Evolutionary conservation across 441 rosid species (phyloP).

Genomic region (Macaranga tanarius): DNA sequence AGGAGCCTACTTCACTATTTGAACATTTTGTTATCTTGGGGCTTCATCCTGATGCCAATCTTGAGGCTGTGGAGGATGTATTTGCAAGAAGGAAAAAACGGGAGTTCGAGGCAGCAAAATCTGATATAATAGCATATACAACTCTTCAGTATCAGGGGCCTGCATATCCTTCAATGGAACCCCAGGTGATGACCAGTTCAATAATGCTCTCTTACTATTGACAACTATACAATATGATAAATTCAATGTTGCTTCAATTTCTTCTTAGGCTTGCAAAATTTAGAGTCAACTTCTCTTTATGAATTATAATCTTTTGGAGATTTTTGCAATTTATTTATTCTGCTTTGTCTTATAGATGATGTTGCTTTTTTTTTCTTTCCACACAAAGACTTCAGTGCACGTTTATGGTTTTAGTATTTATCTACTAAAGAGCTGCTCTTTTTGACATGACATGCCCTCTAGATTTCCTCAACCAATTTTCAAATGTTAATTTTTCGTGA

Average conservation of each 20-base stretch:
- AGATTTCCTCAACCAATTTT: not conserved
- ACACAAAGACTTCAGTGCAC: not conserved
- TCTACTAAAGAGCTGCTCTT: slow-evolving; percentile 6
- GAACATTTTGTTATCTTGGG: slow-evolving; percentile 91
- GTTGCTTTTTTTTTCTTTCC: not conserved
- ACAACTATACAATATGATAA: not conserved
- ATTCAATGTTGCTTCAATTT: not conserved
- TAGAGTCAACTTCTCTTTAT: not conserved
- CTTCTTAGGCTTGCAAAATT: slow-evolving; percentile 4
- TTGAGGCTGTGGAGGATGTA: slow-evolving; percentile 81
- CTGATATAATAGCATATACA: slow-evolving; percentile 54
- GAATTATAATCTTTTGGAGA: not conserved
- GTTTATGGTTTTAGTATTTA: not conserved
- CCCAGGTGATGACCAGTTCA: slow-evolving; percentile 59
- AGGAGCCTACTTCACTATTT: slow-evolving; percentile 81
- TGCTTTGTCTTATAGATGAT: slow-evolving; percentile 9
- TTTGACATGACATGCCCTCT: slow-evolving; percentile 8
- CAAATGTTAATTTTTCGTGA: not conserved
- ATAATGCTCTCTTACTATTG: slow-evolving; percentile 9
- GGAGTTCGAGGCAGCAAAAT: slow-evolving; percentile 65
- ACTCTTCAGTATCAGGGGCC: slow-evolving; percentile 56
- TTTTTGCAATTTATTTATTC: not conserved
- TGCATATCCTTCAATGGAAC: slow-evolving; percentile 64
- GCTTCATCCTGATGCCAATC: slow-evolving; percentile 80
- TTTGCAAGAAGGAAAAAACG: slow-evolving; percentile 76